A percentile compares a stretch with the other conserved stretches of the same genome.
Conservation (phyloP, 2,329 filamentous ascomycete genomes). For the Exophiala viscosa region DNA sequence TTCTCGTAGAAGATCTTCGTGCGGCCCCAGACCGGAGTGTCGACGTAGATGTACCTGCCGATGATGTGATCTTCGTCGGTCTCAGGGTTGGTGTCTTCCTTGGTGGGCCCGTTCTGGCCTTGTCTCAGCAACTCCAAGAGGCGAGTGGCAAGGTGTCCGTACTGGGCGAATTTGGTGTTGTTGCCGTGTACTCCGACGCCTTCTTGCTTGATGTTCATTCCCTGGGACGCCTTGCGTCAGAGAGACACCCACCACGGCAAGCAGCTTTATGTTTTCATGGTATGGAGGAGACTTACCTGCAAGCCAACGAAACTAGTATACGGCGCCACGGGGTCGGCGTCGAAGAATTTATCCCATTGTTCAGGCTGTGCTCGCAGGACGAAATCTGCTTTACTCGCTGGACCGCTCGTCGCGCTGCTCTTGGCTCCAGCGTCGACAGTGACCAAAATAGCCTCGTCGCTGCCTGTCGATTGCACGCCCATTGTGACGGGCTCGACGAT, state of each 20-base stretch:
- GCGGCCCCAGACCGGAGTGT: constrained; percentile 46
- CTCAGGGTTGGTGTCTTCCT: constrained; percentile 38
- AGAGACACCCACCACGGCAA: too few species aligned
- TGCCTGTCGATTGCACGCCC: constrained; percentile 19
- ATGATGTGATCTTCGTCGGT: constrained; percentile 43
- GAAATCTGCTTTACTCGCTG: constrained; percentile 20
- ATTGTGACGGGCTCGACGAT: constrained; percentile 26
- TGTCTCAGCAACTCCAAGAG: constrained; percentile 49
- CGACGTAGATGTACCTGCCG: constrained; percentile 47
- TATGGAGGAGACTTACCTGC: constrained; percentile 8
- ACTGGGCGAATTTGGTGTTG: constrained; percentile 44
- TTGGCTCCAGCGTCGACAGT: constrained; percentile 14
- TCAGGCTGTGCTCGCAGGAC: constrained; percentile 20
- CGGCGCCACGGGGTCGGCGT: constrained; percentile 21
- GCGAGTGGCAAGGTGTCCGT: constrained; percentile 46
- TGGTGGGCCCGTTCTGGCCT: constrained; percentile 44
- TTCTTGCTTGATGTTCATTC: constrained; percentile 48
- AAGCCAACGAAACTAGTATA: constrained; percentile 26
- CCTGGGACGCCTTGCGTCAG: constrained; percentile 5
- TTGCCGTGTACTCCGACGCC: constrained; percentile 48
- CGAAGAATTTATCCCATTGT: constrained; percentile 28
- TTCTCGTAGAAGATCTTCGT: constrained; percentile 51
- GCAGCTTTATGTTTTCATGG: background rate
- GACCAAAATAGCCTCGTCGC: constrained; percentile 24
- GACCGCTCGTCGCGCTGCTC: constrained; percentile 18